Base-by-base conservation (phyloP, 2,329 filamentous ascomycete species). In the Apiospora saccharicola region DNA sequence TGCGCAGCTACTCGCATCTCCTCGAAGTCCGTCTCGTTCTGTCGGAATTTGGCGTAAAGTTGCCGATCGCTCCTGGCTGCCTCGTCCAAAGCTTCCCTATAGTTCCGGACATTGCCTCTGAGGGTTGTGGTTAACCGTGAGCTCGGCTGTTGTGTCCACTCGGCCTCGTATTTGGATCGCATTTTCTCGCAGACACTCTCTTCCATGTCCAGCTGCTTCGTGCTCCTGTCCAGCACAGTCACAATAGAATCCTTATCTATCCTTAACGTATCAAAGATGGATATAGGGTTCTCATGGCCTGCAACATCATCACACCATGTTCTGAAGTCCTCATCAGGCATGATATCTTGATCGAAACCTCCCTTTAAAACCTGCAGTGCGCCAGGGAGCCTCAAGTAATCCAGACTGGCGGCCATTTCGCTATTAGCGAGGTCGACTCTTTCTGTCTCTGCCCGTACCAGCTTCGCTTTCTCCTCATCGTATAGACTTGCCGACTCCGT, bases 171-270 rank as follows among this genome's bases (percentile, higher is more conserved):
- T 81, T 99, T 99, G 16, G 95, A 97, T 67, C 96, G 90, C 96
- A 99, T 99, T 86, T 98, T 99, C 82, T 99, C 96, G 81, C 96
- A 99, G 0, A 98, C 94, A 71, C 94, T 97, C 83, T 98, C 97
- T 82, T 99, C 96, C 91, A 96, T 95, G 76, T 99, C 96, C 57
- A 99, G 85, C 78, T 97, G 93, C 81, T 97, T 97, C 71, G 92
- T 91, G 77, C 94, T 94, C 72, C 90, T 90, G 72, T 98, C 95
- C 71, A 99, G 82, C 3, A 91, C 89, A 3, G 87, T 86, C 37
- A 94, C 81, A 16, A 98, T 93, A 1, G 90, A 88, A 24, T 93
- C 89, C 81, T 96, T 97, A 77, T 96, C 93, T 37, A 90, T 88
- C 75, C 92, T 91, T 64, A 99, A 83, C 67, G 90, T 89, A 57